phyloP scores from a whole-genome alignment of 352 stramenopile species.

The Elongisporangium senticosum region DNA sequence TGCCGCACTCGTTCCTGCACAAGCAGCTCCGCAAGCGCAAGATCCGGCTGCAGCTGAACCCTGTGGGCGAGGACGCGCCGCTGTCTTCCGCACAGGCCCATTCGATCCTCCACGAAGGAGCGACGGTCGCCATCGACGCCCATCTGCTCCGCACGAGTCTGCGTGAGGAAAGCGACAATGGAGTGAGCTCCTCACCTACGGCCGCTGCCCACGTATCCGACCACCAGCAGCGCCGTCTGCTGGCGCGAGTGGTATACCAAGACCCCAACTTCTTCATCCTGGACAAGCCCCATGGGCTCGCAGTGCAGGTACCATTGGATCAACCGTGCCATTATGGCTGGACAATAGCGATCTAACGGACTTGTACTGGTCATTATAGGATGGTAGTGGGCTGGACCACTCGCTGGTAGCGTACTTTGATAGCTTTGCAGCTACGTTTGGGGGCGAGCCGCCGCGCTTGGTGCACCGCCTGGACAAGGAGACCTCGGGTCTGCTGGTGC shows the following conservation, averaged over 20 bases:
- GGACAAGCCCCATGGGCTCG: slow-evolving; percentile 65
- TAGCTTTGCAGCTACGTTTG: slow-evolving; percentile 22
- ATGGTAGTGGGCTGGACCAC: slow-evolving; percentile 31
- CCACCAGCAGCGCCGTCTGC: slow-evolving; percentile 7
- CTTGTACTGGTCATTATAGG: slow-evolving; percentile 12
- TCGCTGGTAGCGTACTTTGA: slow-evolving; percentile 46
- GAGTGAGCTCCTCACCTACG: not conserved
- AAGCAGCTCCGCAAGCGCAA: slow-evolving; percentile 58
- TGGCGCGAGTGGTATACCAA: slow-evolving; percentile 33
- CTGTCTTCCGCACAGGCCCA: slow-evolving; percentile 19
- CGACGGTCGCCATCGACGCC: slow-evolving; percentile 45
- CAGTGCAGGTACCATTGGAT: slow-evolving; percentile 28
- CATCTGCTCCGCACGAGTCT: slow-evolving; percentile 31
- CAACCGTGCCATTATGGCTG: not conserved
- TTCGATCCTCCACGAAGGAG: slow-evolving; percentile 30
- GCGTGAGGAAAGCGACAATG: slow-evolving; percentile 8
- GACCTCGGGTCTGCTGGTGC: slow-evolving; percentile 59
- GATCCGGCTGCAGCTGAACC: slow-evolving; percentile 34
- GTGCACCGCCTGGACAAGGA: slow-evolving; percentile 74
- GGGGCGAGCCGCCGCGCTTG: slow-evolving; percentile 23
- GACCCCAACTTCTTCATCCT: slow-evolving; percentile 60
- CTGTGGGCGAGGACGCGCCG: not conserved
- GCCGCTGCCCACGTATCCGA: slow-evolving; percentile 1
- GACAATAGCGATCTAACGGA: not conserved
- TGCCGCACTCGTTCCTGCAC: slow-evolving; percentile 59